Percentiles rank a stretch among this genome's conserved stretches.
phyloP scores from a whole-genome alignment of 2,329 filamentous ascomycete genomes.

The Thermothelomyces thermophilus region DNA sequence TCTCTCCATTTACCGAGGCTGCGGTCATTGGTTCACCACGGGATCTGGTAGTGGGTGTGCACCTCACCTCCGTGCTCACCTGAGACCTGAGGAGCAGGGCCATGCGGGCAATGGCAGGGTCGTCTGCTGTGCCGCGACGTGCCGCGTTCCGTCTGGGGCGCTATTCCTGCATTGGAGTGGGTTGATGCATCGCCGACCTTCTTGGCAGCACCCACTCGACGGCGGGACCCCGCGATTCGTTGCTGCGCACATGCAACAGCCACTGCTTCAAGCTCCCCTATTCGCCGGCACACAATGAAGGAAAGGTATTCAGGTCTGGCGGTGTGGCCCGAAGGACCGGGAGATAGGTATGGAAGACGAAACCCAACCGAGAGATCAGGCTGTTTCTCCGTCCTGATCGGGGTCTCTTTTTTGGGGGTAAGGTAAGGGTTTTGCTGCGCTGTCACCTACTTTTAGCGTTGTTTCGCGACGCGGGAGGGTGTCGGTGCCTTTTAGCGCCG shows the following conservation, averaged over 20 bases:
- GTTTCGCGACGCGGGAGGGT: slow-evolving; percentile 1
- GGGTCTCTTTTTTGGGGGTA: not conserved
- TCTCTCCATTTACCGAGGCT: slow-evolving; percentile 17
- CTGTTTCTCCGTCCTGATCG: not conserved
- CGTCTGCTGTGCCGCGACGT: slow-evolving; percentile 2
- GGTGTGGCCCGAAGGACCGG: slow-evolving; percentile 9
- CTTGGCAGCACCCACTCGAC: slow-evolving; percentile 18
- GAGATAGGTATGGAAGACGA: not conserved
- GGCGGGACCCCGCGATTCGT: slow-evolving; percentile 19
- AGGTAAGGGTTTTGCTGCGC: not conserved
- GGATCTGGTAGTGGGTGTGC: no score
- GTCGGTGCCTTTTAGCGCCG: slow-evolving; percentile 10
- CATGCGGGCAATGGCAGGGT: slow-evolving; percentile 6
- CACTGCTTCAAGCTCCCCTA: slow-evolving; percentile 5
- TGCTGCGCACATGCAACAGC: slow-evolving; percentile 3
- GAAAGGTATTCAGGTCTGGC: slow-evolving; percentile 7
- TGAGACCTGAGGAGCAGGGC: not conserved
- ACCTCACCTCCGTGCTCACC: no score
- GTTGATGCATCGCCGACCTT: slow-evolving; percentile 5
- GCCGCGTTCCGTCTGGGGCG: slow-evolving; percentile 10
- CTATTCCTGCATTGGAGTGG: slow-evolving; percentile 7
- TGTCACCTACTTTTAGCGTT: no score
- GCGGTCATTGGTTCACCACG: slow-evolving; percentile 20
- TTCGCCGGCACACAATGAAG: slow-evolving; percentile 10
- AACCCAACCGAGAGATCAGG: not conserved